Evolutionary conservation across 2,329 filamentous ascomycete genomes (phyloP).

Genomic region (Juglanconis juglandina): DNA sequence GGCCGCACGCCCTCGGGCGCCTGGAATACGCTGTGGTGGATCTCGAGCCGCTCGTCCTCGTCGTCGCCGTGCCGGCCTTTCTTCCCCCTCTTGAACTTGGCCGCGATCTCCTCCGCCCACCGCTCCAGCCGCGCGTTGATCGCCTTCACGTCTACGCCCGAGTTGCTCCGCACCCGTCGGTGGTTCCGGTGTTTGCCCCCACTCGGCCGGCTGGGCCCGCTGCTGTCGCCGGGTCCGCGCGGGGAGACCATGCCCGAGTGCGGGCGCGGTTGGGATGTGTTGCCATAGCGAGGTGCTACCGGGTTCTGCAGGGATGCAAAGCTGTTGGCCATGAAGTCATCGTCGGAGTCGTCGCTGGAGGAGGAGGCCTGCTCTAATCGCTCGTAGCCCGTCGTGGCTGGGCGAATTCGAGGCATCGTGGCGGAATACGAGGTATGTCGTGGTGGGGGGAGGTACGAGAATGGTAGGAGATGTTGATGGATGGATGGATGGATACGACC

Average conservation of each 20-base stretch:
- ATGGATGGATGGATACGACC: not conserved
- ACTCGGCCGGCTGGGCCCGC: constrained; percentile 30
- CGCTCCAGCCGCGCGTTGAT: constrained; percentile 93
- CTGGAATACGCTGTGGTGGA: constrained; percentile 96
- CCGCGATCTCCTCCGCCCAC: constrained; percentile 97
- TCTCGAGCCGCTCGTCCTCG: constrained; percentile 86
- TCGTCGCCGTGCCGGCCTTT: constrained; percentile 53
- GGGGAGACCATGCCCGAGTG: constrained; percentile 59
- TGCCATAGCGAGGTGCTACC: constrained; percentile 61
- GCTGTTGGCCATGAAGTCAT: constrained; percentile 54
- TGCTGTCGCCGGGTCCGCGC: constrained; percentile 37
- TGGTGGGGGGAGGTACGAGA: not conserved
- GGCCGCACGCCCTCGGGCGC: constrained; percentile 83
- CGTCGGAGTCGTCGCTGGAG: constrained; percentile 68
- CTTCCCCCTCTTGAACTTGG: constrained; percentile 87
- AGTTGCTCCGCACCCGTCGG: constrained; percentile 62
- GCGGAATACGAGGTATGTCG: constrained; percentile 1
- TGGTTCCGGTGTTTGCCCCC: constrained; percentile 39
- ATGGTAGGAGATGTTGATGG: not conserved
- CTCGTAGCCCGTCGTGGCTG: constrained; percentile 78
- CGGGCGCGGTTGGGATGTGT: constrained; percentile 58
- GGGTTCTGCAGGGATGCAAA: constrained; percentile 55
- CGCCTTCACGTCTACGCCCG: constrained; percentile 93
- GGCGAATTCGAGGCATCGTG: constrained; percentile 64
- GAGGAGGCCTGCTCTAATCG: constrained; percentile 79